Evolutionary conservation across 2,329 filamentous ascomycete species (phyloP), one percentile per base, ranked within the genome.

Genomic region (Amauroascus niger): DNA sequence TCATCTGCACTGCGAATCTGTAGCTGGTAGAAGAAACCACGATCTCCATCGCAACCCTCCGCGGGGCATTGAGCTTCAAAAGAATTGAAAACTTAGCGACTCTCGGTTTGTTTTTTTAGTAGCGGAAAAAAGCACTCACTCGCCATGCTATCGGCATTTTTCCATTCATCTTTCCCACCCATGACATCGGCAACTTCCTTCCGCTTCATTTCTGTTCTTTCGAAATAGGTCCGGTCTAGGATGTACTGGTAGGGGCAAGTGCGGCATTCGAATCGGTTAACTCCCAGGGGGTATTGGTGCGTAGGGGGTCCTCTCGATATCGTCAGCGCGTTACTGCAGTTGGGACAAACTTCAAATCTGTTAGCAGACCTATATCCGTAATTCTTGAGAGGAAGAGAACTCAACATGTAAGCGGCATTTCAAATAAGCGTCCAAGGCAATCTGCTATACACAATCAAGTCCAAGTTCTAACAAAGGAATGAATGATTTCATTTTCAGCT

Each of bases 1-100:
- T 98, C 93, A 73, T 98, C 93, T 50, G 93, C 93, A 76, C 88
- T 95, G 62, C 93, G 83, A 72, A 97, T 97, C 78, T 98, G 93
- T 62, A 97, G 83, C 76, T 95, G 88, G 76, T 90, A 95, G 75
- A 91, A 97, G 59, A 90, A 94, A 2, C 93, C 93, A 74, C 88
- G 82, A 57, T 82, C 79, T 58, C 88, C 88, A 65, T 87, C 79
- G 75, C 93, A 98, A 54, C 78, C 78, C 39, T 89, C 83, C 58
- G 83, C 83, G 24, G 87, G 82, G 70, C 93, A 98, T 78, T 93
- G 87, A 47, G 86, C 86, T 81, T 63, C 37, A 56, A 24, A 53
- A 41, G 54, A 44, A 46, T 30, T n/a, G 13, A 6, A 13, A 49
- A 43, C 24, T 44, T 24, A 33, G 49, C 20, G 28, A 24, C 9